These are phyloP conservation scores for Canariomyces notabilis DNA, from an alignment of 2,329 filamentous ascomycete genomes.

Conservation along the genomic window DNA sequence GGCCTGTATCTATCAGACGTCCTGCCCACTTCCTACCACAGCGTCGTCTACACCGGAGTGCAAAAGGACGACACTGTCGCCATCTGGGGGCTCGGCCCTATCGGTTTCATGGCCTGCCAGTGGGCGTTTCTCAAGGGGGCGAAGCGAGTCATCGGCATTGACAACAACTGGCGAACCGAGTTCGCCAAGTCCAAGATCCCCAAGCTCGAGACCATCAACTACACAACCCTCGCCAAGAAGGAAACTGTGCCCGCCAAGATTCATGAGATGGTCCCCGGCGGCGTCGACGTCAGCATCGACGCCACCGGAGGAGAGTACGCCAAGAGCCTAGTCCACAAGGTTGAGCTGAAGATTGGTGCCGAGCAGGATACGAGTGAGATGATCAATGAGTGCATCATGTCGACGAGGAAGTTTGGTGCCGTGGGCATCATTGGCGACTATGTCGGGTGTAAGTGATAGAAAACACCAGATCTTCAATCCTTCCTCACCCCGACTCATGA, in stretches of 20 bases:
- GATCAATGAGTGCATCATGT: constrained; percentile 15
- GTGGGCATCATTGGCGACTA: constrained; percentile 16
- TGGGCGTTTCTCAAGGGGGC: constrained; percentile 11
- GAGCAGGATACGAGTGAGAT: constrained; percentile 19
- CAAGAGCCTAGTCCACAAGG: constrained; percentile 11
- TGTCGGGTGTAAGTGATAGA: constrained; percentile 10
- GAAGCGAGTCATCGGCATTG: constrained; percentile 16
- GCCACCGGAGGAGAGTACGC: constrained; percentile 16
- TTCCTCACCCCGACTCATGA: no score
- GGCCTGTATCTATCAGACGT: constrained; percentile 61
- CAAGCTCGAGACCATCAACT: constrained; percentile 15
- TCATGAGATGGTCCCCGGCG: constrained; percentile 15
- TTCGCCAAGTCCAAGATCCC: constrained; percentile 11
- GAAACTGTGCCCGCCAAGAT: constrained; percentile 12
- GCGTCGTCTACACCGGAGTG: constrained; percentile 59
- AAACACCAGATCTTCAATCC: no score
- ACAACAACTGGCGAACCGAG: constrained; percentile 14
- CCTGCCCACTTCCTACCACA: constrained; percentile 58
- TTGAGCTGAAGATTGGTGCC: constrained; percentile 10
- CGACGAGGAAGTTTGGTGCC: constrained; percentile 13
- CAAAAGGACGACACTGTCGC: constrained; percentile 59
- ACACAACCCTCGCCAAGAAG: neutral
- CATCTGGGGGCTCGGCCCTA: constrained; percentile 61
- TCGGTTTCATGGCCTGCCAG: constrained; percentile 37
- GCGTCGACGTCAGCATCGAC: constrained; percentile 16